phyloP scores from a whole-genome alignment of 805 yeast genomes.

The Starmerella khaoyaiensis region DNA sequence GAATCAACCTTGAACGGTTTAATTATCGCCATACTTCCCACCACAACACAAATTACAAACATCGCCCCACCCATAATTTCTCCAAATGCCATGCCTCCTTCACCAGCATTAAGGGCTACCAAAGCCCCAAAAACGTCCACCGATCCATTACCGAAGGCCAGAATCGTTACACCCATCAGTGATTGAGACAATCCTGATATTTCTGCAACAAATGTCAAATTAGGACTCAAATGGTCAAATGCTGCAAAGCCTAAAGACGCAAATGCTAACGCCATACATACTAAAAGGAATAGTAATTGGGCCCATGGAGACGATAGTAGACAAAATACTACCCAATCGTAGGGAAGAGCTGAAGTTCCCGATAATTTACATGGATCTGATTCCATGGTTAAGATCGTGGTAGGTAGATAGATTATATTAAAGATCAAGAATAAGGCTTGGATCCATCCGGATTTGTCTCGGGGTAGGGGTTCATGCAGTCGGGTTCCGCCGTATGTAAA shows the following conservation, averaged over 20 bases:
- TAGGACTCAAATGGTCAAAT: conserved; percentile 71
- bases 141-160: conserved; percentile 86
- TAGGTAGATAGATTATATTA: too few species aligned
- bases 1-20: conserved; percentile 47
- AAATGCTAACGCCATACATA: conserved; percentile 36
- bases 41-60: conserved; percentile 64
- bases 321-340: too few species aligned
- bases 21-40: conserved; percentile 63
- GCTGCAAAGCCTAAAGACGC: conserved; percentile 64
- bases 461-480: too few species aligned
- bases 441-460: too few species aligned
- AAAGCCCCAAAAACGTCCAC: conserved; percentile 82
- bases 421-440: too few species aligned
- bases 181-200: conserved; percentile 55
- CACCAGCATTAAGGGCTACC: conserved; percentile 61
- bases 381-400: too few species aligned
- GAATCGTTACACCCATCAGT: conserved; percentile 69
- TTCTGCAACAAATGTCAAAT: conserved; percentile 51
- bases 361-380: too few species aligned
- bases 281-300: conserved; percentile 1
- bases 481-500: too few species aligned
- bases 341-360: too few species aligned
- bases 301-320: too few species aligned
- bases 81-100: conserved; percentile 70
- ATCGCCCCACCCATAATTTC: conserved; percentile 86